phyloP scores from a whole-genome alignment of 2,329 filamentous ascomycete species.

The Septoria linicola region DNA sequence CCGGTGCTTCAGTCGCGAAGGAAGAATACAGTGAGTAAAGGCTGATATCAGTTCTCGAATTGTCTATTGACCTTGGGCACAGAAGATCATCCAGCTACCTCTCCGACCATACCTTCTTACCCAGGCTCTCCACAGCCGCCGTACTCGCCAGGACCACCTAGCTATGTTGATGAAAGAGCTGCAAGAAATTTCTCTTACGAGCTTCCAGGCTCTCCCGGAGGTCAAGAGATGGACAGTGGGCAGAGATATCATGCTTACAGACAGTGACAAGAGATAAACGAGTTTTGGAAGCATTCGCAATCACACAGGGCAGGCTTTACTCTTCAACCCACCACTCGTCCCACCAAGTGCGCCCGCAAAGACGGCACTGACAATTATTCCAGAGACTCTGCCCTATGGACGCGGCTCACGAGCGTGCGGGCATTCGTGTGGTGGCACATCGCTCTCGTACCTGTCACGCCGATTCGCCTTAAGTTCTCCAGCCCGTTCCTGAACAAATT shows the following conservation, averaged over 20 bases:
- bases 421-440: too few species aligned
- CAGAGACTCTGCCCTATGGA: too few species aligned
- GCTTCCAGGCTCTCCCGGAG: not conserved
- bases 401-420: too few species aligned
- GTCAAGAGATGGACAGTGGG: not conserved
- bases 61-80: not conserved
- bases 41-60: not conserved
- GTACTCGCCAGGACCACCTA: not conserved
- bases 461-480: too few species aligned
- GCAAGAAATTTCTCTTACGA: not conserved
- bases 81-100: not conserved
- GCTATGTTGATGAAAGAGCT: not conserved
- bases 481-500: too few species aligned
- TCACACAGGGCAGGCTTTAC: too few species aligned
- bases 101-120: not conserved
- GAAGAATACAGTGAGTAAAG: not conserved
- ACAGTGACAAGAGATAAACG: not conserved
- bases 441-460: too few species aligned
- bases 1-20: not conserved
- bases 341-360: too few species aligned
- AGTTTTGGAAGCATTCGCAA: too few species aligned
- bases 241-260: not conserved
- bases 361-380: too few species aligned
- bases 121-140: not conserved
- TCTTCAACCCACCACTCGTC: too few species aligned